These are phyloP conservation scores for Lasiosphaeria miniovina DNA, from an alignment of 495 filamentous ascomycete species.

Conservation along the genomic window DNA sequence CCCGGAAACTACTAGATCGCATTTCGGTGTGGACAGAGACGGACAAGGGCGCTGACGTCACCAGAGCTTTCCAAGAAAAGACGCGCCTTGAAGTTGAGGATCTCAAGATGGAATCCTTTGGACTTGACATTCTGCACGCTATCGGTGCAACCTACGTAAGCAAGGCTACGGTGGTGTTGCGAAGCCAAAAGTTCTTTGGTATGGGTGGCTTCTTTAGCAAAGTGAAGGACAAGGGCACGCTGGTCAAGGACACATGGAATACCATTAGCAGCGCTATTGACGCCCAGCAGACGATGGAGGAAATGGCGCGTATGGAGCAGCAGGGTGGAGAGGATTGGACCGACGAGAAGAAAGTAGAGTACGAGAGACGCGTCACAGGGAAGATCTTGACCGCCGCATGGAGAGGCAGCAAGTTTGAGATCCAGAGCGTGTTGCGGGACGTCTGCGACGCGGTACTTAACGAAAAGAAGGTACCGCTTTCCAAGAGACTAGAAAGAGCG, in stretches of 20 bases:
- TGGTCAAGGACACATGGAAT: conserved; percentile 97
- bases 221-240: conserved; percentile 93
- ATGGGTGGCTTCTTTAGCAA: conserved; percentile 91
- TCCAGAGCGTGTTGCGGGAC: conserved; percentile 90
- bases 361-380: conserved; percentile 89
- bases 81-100: conserved; percentile 95
- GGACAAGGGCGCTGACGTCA: conserved; percentile 82
- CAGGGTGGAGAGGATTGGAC: conserved; percentile 97
- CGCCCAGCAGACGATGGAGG: conserved; percentile 97
- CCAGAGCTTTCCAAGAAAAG: conserved; percentile 86
- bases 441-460: conserved; percentile 66
- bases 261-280: conserved; percentile 97
- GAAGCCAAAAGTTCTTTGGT: conserved; percentile 94
- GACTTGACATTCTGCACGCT: conserved; percentile 93
- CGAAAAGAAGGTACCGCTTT: conserved; percentile 78
- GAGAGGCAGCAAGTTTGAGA: conserved; percentile 96
- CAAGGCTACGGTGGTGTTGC: conserved; percentile 83
- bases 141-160: conserved; percentile 85
- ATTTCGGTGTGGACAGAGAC: conserved; percentile 97
- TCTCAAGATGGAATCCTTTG: conserved; percentile 98
- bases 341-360: conserved; percentile 96
- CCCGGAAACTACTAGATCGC: conserved; percentile 81
- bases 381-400: conserved; percentile 99
- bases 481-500: conserved; percentile 86
- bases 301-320: conserved; percentile 96